These are phyloP conservation scores for Xylaria telfairii DNA, from an alignment of 495 filamentous ascomycete genomes.

Conservation along the genomic window DNA sequence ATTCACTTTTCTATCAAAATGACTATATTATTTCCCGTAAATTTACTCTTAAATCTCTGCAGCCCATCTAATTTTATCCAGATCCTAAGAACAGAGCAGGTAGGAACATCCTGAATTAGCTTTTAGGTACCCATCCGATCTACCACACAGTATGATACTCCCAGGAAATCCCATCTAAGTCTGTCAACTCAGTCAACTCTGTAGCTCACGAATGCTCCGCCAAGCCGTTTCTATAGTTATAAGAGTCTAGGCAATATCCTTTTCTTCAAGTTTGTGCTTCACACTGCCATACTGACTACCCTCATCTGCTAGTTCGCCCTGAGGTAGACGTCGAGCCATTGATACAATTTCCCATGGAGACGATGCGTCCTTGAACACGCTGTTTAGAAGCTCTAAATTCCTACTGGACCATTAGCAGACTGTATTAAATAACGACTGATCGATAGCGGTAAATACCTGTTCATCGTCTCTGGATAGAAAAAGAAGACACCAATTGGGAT, in stretches of 20 bases:
- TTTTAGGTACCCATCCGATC: too few relatives aligned
- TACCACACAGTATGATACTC: too few relatives aligned
- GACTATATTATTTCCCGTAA: too few relatives aligned
- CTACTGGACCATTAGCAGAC: neutral
- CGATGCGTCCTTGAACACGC: constrained; percentile 8
- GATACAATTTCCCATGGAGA: constrained; percentile 6
- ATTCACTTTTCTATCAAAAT: too few relatives aligned
- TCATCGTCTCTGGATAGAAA: constrained; percentile 62
- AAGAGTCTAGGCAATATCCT: neutral
- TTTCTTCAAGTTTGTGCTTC: constrained; percentile 7
- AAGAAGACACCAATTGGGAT: constrained; percentile 61
- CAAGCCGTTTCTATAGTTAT: neutral
- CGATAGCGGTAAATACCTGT: neutral
- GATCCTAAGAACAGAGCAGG: too few relatives aligned
- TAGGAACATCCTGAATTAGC: too few relatives aligned
- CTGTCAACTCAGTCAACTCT: neutral
- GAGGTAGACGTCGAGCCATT: constrained; percentile 9
- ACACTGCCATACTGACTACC: neutral
- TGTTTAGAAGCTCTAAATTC: constrained; percentile 8
- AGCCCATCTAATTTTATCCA: neutral
- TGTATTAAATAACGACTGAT: neutral
- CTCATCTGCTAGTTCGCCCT: constrained; percentile 3
- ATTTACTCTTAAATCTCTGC: neutral
- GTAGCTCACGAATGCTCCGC: too few relatives aligned
- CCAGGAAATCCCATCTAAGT: neutral